A percentile compares a stretch with the other conserved stretches of the same genome.
These are phyloP conservation scores for Emericellopsis terricola DNA, from an alignment of 495 filamentous ascomycete genomes.

Conservation along the genomic window DNA sequence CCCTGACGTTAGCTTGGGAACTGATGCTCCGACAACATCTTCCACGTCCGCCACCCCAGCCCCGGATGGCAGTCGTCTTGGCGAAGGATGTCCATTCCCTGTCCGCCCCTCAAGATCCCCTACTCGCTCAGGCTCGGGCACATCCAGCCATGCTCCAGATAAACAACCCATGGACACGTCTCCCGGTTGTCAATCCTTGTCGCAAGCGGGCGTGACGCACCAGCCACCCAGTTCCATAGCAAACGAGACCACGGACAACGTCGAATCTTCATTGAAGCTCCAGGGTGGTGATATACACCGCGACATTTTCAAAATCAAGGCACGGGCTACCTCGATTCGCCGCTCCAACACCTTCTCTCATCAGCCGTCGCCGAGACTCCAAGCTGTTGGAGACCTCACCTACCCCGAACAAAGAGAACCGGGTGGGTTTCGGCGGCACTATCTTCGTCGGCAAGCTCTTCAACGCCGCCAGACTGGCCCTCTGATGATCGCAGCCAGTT, in stretches of 20 bases:
- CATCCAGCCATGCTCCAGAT: neutral
- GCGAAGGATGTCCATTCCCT: neutral
- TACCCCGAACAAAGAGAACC: conserved; percentile 35
- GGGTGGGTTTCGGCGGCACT: conserved; percentile 43
- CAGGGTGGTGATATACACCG: conserved; percentile 53
- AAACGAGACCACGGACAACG: neutral
- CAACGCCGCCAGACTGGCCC: conserved; percentile 19
- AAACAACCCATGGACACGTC: no score
- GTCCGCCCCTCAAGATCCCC: neutral
- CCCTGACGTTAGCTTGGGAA: conserved; percentile 1
- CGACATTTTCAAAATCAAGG: conserved; percentile 44
- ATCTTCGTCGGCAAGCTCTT: conserved; percentile 29
- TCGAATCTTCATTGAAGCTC: conserved; percentile 39
- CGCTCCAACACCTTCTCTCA: conserved; percentile 41
- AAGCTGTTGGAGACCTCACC: conserved; percentile 13
- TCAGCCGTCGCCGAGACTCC: conserved; percentile 10
- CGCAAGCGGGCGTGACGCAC: neutral
- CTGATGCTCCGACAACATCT: neutral
- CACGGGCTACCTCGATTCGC: conserved; percentile 27
- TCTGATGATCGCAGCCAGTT: conserved; percentile 39
- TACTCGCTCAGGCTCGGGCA: neutral
- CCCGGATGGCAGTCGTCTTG: neutral
- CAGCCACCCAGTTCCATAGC: neutral
- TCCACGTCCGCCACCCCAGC: neutral
- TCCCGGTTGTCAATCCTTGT: neutral